phyloP scores from a whole-genome alignment of 2,329 filamentous ascomycete genomes.

The Didymella segeticola region DNA sequence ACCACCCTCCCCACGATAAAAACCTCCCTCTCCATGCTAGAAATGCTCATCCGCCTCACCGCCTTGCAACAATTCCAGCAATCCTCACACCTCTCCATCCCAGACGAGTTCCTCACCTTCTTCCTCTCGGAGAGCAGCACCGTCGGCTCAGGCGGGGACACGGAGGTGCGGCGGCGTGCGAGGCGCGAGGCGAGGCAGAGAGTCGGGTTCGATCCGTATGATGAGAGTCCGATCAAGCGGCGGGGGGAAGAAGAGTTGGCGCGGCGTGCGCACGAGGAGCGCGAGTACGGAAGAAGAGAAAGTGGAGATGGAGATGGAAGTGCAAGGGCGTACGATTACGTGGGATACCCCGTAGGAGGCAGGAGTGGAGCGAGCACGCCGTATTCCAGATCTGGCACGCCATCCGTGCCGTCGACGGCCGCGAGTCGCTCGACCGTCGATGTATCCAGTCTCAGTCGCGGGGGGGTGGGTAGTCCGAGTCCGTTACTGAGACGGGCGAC shows the following conservation, averaged over 20 bases:
- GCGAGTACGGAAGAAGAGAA: conserved; percentile 2
- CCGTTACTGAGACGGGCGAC: conserved; percentile 45
- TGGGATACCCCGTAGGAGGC: conserved; percentile 36
- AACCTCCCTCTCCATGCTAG: conserved; percentile 79
- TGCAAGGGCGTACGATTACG: conserved; percentile 35
- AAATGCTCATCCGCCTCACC: conserved; percentile 84
- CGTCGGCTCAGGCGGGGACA: conserved; percentile 69
- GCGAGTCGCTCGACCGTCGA: not conserved
- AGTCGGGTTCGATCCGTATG: conserved; percentile 75
- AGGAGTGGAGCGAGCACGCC: conserved; percentile 6
- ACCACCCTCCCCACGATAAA: conserved; percentile 59
- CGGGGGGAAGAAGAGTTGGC: conserved; percentile 71
- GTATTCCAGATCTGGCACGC: conserved; percentile 27
- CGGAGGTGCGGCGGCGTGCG: conserved; percentile 65
- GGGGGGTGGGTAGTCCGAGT: conserved; percentile 27
- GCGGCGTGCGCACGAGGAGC: conserved; percentile 21
- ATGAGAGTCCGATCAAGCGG: conserved; percentile 72
- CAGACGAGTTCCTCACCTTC: conserved; percentile 87
- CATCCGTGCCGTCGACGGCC: not conserved
- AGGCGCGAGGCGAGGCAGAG: conserved; percentile 66
- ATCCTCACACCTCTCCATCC: conserved; percentile 84
- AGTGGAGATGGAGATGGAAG: not conserved
- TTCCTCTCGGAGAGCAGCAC: conserved; percentile 76
- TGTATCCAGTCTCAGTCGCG: conserved; percentile 3
- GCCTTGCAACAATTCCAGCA: conserved; percentile 93